Evolutionary conservation across 352 stramenopile species (phyloP).

Genomic region (Pythium dissotocum): DNA sequence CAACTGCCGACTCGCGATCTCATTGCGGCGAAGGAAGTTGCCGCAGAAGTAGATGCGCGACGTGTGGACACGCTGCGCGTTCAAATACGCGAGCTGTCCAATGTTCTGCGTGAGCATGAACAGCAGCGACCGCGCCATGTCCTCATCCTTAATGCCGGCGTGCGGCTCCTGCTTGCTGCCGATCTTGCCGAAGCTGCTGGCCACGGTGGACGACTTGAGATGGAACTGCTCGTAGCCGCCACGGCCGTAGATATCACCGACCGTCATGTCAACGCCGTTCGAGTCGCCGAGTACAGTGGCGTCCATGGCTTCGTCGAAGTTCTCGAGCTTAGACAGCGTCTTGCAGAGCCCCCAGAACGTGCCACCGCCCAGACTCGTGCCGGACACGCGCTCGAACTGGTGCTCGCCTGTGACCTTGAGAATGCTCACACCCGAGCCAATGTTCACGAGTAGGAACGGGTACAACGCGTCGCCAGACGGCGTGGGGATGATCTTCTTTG

Average conservation of each 20-base stretch:
- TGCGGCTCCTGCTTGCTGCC: slow-evolving; percentile 37
- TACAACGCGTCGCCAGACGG: slow-evolving; percentile 69
- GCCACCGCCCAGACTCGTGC: slow-evolving; percentile 96
- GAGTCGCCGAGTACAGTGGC: slow-evolving; percentile 67
- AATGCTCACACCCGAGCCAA: slow-evolving; percentile 97
- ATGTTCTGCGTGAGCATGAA: slow-evolving; percentile 99
- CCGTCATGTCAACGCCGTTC: slow-evolving; percentile 93
- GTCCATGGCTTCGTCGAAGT: slow-evolving; percentile 80
- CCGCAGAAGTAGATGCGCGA: slow-evolving; percentile 94
- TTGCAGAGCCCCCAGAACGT: slow-evolving; percentile 97
- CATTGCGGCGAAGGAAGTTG: slow-evolving; percentile 97
- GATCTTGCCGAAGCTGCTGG: slow-evolving; percentile 97
- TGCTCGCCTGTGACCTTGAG: slow-evolving; percentile 90
- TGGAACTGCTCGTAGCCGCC: slow-evolving; percentile 89
- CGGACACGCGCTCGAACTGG: slow-evolving; percentile 95
- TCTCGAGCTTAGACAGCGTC: slow-evolving; percentile 88
- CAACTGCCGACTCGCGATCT: slow-evolving; percentile 88
- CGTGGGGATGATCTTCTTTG: slow-evolving; percentile 66
- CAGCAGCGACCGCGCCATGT: slow-evolving; percentile 93
- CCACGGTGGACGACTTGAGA: slow-evolving; percentile 85
- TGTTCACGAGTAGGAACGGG: slow-evolving; percentile 97
- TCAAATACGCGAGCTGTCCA: slow-evolving; percentile 94
- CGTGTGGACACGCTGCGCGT: slow-evolving; percentile 92
- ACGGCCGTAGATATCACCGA: slow-evolving; percentile 98
- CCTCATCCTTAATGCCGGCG: slow-evolving; percentile 80